Evolutionary conservation across 768 basidiomycete species (phyloP).

Genomic region (Gautieria morchelliformis): DNA sequence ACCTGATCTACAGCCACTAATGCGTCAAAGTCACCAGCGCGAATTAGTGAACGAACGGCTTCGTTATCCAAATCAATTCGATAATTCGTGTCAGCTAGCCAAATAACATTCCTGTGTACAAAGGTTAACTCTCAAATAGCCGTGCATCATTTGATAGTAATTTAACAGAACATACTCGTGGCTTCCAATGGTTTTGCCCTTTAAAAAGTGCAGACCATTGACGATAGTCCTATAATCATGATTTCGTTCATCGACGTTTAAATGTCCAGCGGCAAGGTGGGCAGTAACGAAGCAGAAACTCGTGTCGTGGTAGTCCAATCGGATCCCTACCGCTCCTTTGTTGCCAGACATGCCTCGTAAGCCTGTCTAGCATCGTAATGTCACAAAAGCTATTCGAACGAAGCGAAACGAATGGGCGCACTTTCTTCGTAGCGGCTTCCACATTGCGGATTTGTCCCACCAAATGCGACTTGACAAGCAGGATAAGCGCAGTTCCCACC

Average conservation of each 20-base stretch:
- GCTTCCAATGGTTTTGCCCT: slow-evolving; percentile 78
- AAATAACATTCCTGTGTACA: slow-evolving; percentile 70
- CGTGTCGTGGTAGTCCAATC: slow-evolving; percentile 85
- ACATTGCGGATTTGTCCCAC: slow-evolving; percentile 81
- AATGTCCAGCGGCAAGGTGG: slow-evolving; percentile 93
- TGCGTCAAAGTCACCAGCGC: slow-evolving; percentile 55
- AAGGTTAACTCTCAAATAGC: slow-evolving; percentile 4
- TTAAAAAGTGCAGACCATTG: slow-evolving; percentile 75
- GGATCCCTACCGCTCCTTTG: slow-evolving; percentile 93
- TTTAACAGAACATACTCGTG: slow-evolving; percentile 64
- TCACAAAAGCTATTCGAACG: background rate
- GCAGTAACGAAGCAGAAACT: slow-evolving; percentile 93
- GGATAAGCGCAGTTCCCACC: slow-evolving; percentile 87
- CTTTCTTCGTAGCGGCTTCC: slow-evolving; percentile 87
- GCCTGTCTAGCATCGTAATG: slow-evolving; percentile 47
- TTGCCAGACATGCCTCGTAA: slow-evolving; percentile 92
- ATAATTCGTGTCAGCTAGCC: slow-evolving; percentile 95
- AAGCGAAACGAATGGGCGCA: slow-evolving; percentile 21
- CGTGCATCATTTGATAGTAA: background rate
- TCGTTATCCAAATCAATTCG: slow-evolving; percentile 83
- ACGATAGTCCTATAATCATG: slow-evolving; percentile 85
- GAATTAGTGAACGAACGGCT: slow-evolving; percentile 59
- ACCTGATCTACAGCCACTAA: slow-evolving; percentile 85
- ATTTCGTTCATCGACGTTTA: slow-evolving; percentile 84
- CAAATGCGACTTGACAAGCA: slow-evolving; percentile 72